Evolutionary conservation across 139 green algal genomes (phyloP).

Genomic region (Picochlorum costavermella): DNA sequence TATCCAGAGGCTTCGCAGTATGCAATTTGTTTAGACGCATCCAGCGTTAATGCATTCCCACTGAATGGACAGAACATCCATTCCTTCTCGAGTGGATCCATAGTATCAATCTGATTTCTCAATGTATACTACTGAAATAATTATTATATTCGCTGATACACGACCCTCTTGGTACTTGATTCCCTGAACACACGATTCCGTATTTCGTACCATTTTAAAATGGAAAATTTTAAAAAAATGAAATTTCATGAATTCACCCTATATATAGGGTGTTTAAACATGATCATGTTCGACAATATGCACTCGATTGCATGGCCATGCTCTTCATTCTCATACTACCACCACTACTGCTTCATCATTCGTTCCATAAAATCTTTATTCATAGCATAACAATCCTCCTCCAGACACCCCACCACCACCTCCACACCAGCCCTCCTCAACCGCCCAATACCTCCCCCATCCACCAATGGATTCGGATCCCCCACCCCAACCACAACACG

Average conservation of each 20-base stretch:
- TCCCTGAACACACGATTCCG: no score
- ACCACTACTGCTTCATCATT: conserved; percentile 36
- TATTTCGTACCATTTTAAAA: no score
- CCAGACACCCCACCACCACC: conserved; percentile 47
- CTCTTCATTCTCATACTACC: no score
- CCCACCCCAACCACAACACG: conserved; percentile 79
- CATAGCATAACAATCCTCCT: conserved; percentile 47
- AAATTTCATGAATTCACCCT: no score
- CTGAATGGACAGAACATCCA: conserved; percentile 45
- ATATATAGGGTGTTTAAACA: no score
- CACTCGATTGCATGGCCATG: no score
- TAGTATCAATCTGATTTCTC: background rate
- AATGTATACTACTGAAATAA: no score
- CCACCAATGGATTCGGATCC: conserved; percentile 89
- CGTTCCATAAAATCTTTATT: conserved; percentile 81
- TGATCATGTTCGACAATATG: no score
- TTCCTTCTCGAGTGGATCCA: conserved; percentile 9
- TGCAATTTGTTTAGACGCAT: conserved; percentile 15
- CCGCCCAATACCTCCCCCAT: conserved; percentile 53
- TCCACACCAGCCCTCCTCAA: conserved; percentile 62
- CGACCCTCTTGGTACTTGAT: no score
- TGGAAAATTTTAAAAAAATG: no score
- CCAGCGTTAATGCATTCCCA: conserved; percentile 27
- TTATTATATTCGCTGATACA: no score
- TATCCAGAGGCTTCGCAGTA: conserved; percentile 16